These are phyloP conservation scores for Euphorbia peplus DNA, from an alignment of 345 rosid genomes.

Conservation along the genomic window DNA sequence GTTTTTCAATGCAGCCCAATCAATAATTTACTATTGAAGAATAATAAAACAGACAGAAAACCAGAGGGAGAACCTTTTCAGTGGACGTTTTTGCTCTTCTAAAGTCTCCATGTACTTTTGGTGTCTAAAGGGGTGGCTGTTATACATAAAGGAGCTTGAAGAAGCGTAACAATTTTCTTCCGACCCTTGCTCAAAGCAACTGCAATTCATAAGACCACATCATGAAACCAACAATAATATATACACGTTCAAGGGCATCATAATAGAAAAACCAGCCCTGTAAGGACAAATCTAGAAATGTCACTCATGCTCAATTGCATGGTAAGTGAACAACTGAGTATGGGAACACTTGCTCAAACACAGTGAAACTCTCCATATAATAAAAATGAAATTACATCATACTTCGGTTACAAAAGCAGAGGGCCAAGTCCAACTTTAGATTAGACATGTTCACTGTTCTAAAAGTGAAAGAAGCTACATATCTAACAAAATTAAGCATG, in stretches of 20 bases:
- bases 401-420: neutral
- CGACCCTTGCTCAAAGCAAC: constrained; percentile 33
- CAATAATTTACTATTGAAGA: neutral
- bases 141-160: constrained; percentile 32
- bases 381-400: neutral
- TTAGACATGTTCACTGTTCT: neutral
- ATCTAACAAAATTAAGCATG: constrained; percentile 1
- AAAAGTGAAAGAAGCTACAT: neutral
- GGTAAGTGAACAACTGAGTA: no score
- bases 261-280: neutral
- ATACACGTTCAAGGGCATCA: neutral
- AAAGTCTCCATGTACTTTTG: constrained; percentile 26
- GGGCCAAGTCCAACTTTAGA: neutral
- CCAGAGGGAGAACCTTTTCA: constrained; percentile 44
- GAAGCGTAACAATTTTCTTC: constrained; percentile 39
- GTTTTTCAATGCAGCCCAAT: neutral
- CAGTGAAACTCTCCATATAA: neutral
- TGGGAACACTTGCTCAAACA: neutral
- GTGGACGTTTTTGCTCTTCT: constrained; percentile 40
- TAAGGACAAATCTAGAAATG: neutral
- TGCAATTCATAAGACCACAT: constrained; percentile 26
- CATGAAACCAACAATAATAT: constrained; percentile 1
- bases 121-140: constrained; percentile 29
- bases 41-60: neutral
- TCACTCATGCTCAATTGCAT: neutral